Base-by-base conservation (phyloP, 108 stramenopile species). In the Phaeodactylum tricornutum region DNA sequence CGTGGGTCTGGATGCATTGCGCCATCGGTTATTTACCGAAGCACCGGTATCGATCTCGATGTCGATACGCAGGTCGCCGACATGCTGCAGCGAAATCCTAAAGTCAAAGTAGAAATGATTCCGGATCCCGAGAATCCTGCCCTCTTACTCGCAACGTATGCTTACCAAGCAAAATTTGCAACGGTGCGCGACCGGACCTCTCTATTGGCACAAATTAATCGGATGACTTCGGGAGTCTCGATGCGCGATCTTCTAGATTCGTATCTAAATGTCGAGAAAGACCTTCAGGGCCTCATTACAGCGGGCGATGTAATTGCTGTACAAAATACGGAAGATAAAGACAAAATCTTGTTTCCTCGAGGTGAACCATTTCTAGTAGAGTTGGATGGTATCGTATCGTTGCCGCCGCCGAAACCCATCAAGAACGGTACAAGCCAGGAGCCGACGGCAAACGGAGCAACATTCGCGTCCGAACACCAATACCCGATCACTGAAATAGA, bases 91-190 rank as follows among this genome's bases (percentile, higher is more conserved):
- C 57, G 41, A 45, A 84, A 89, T 54, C 73, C 78, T 16, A 89
- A 85, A 47, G 66, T 89, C 19, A 66, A 63, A 3, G 71, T 83
- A 5, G 87, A 89, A 49, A 64, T 70, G 43, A 61, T 80, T 5
- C 87, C 87, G 21, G 83, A 89, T 65, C 87, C 87, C 1, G 87
- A 89, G 51, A 88, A 84, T 62, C 83, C 87, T 4, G 71, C 64
- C 6, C 42, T 83, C 1, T 53, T 56, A 47, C 59, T 89, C 44
- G 57, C 53, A 0, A 72, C 71, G 6, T 89, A 78, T 62, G 83
- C 82, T 1, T 89, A 85, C 50, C 74, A 75, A 22, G 78, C 87
- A 24, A 83, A 84, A 44, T 89, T 77, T 41, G 66, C 71, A 15
- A 50, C 66, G 23, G 76, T 89, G 0, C 50, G 67, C 12, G 78